A percentile compares a stretch with the other conserved stretches of the same genome.
Conservation (phyloP, 176 grass and related monocot species). For the Tillandsia leiboldiana region DNA sequence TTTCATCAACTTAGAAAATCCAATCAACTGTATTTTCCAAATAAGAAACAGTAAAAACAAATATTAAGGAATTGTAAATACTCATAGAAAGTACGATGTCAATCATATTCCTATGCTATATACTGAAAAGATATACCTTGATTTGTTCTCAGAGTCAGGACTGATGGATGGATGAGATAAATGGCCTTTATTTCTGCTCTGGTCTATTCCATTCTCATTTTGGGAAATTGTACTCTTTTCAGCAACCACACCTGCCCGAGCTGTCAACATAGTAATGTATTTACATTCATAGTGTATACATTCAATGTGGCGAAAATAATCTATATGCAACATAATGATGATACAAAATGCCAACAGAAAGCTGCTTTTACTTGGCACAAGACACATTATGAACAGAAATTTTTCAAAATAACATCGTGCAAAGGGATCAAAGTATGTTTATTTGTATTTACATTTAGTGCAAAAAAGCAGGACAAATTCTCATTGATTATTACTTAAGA, state of each 20-base stretch:
- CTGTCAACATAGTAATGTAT: not conserved
- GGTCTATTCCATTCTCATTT: conserved; percentile 56
- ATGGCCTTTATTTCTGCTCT: conserved; percentile 35
- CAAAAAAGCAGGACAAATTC: not conserved
- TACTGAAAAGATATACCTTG: conserved; percentile 38
- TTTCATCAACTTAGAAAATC: no score
- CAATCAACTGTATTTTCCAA: no score
- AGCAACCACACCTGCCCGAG: conserved; percentile 23
- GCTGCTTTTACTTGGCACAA: no score
- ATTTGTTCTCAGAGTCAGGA: conserved; percentile 31
- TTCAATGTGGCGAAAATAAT: no score
- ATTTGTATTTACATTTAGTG: not conserved
- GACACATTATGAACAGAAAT: no score
- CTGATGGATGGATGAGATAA: conserved; percentile 18
- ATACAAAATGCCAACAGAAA: no score
- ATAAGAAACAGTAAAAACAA: no score
- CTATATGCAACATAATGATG: no score
- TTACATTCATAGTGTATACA: not conserved
- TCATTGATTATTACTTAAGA: no score
- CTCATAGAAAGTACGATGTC: not conserved
- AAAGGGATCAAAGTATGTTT: no score
- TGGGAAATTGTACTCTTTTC: conserved; percentile 37
- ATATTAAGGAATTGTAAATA: not conserved
- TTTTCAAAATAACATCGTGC: no score
- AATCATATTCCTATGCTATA: not conserved